Percentiles rank a stretch among this genome's conserved stretches.
Evolutionary conservation across 1,139 yeast genomes (phyloP).

Genomic region (Pichia sp.): DNA sequence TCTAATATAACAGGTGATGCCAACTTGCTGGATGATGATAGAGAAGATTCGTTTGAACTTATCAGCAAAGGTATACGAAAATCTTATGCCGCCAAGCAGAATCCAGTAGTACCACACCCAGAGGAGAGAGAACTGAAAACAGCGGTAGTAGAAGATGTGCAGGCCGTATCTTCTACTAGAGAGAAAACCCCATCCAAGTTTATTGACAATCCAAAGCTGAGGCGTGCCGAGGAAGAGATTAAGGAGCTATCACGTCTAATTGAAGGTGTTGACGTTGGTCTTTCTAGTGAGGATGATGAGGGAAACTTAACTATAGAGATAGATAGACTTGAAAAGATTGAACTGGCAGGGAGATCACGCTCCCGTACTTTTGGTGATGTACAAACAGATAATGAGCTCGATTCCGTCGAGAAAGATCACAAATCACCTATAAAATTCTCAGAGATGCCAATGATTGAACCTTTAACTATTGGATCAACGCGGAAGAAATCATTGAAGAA

Average conservation of each 20-base stretch:
- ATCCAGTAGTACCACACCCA: background rate
- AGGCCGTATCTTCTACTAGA: background rate
- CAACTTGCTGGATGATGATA: background rate
- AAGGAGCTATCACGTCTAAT: slow-evolving; percentile 17
- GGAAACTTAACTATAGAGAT: slow-evolving; percentile 21
- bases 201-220: too few relatives aligned
- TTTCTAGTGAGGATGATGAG: slow-evolving; percentile 16
- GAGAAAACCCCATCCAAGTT: too few relatives aligned
- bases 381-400: too few relatives aligned
- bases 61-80: slow-evolving; percentile 26
- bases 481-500: slow-evolving; percentile 20
- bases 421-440: slow-evolving; percentile 34
- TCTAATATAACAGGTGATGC: too few relatives aligned
- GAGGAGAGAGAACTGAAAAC: background rate
- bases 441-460: slow-evolving; percentile 38
- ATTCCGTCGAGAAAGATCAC: slow-evolving; percentile 14
- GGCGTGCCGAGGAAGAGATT: slow-evolving; percentile 14
- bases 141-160: too few relatives aligned
- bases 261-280: slow-evolving; percentile 19
- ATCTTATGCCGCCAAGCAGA: slow-evolving; percentile 23
- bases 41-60: slow-evolving; percentile 24
- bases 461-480: slow-evolving; percentile 30
- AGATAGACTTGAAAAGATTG: slow-evolving; percentile 24
- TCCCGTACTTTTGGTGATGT: too few relatives aligned
- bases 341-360: too few relatives aligned